Base-by-base conservation (phyloP, 257 asterid genomes). In the Prunella vulgaris region DNA sequence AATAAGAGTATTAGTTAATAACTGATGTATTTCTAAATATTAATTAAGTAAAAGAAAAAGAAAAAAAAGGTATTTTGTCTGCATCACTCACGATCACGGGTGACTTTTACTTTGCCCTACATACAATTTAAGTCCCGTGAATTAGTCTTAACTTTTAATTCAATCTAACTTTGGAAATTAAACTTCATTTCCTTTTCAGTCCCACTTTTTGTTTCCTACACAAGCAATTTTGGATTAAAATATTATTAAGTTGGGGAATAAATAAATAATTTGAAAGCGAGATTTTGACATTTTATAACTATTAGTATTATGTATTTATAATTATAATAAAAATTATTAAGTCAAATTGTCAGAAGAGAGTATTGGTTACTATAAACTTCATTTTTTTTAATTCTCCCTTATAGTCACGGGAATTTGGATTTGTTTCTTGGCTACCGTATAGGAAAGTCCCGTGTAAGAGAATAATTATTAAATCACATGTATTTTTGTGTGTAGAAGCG, bases 71-170 rank as follows among this genome's bases (percentile, higher is more conserved):
- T 42, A 13, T 4, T n/a, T 46, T 46, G 53, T 46, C 53, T 46
- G 21, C 53, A 46, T 21, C 21, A 1, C 21, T n/a, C 21, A 5
- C 20, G 21, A 46, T 60, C 66, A 60, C 66, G 66, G 66, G 66
- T 18, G 49, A 60, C 70, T 25, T 51, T 59, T 72, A 76, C 61
- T 74, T 48, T 58, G 69, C 65, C 78, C 68, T 38, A 35, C 8
- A 35, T 35, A 57, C 71, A 38, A 49, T 60, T 48, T 61, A 70
- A 69, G 57, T 66, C 75, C 46, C 64, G 68, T 70, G 78, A 38
- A 66, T 14, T 24, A 20, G 2, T 32, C 69, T 40, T 40, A 56
- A 56, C 62, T 61, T 61, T 46, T 61, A 32, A 14, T 14, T 30
- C 51, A 18, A 13, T 48, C 44, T 14, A 14, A 51, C 24, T 33